These are phyloP conservation scores for Zygosaccharomyces sapae DNA, from an alignment of 1,139 yeast genomes.

Conservation along the genomic window DNA sequence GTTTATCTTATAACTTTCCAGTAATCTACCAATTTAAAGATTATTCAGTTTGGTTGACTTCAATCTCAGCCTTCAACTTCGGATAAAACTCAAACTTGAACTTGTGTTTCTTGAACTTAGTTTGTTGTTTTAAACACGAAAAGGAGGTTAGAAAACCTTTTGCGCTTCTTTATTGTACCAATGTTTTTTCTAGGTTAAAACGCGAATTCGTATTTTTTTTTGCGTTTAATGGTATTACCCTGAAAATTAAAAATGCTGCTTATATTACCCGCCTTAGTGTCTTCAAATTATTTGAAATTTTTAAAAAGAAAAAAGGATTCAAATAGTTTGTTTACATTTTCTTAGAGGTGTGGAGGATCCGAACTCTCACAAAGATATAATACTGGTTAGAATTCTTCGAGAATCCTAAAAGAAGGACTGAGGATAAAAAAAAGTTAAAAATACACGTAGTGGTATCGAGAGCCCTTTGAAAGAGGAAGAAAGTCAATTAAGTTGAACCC, in stretches of 20 bases:
- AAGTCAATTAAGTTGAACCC: not conserved
- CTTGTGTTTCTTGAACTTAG: not conserved
- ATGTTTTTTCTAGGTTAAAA: slow-evolving; percentile 2
- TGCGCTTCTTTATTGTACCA: slow-evolving; percentile 3
- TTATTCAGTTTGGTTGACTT: not conserved
- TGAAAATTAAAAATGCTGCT: no score
- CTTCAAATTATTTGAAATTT: no score
- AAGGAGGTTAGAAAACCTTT: slow-evolving; percentile 3
- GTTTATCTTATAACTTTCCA: not conserved
- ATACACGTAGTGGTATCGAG: not conserved
- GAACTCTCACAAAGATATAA: no score
- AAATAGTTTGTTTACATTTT: no score
- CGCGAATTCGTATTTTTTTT: no score
- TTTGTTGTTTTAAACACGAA: slow-evolving; percentile 6
- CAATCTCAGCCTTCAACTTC: no score
- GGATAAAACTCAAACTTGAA: not conserved
- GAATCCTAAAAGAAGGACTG: no score
- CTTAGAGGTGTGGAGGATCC: no score
- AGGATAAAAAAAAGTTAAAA: not conserved
- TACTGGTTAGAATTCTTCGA: no score
- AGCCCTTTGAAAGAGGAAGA: not conserved
- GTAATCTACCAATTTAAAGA: not conserved
- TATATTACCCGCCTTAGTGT: no score
- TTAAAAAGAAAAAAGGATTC: no score
- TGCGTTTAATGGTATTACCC: no score